Conservation (phyloP, 768 basidiomycete genomes). For the Auriscalpium orientale region DNA sequence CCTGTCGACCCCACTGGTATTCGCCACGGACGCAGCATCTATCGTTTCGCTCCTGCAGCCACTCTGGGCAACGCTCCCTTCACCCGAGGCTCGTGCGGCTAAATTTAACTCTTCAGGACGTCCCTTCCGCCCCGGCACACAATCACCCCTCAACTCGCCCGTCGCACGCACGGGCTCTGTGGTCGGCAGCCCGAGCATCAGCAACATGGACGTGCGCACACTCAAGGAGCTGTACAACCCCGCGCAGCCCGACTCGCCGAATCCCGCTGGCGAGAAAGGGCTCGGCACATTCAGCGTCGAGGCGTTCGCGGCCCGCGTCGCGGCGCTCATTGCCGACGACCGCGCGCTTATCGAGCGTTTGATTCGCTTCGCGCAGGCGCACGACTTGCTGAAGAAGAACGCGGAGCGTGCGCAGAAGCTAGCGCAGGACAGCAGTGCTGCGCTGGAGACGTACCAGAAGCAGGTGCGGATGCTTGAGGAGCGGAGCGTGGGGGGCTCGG, state of each 20-base stretch:
- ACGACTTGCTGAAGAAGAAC: conserved; percentile 87
- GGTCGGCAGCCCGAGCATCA: conserved; percentile 40
- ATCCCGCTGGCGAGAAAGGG: conserved; percentile 2
- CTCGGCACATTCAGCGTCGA: conserved; percentile 59
- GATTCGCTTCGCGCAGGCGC: conserved; percentile 79
- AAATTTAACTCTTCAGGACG: conserved; percentile 44
- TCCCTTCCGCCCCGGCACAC: conserved; percentile 34
- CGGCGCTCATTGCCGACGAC: conserved; percentile 78
- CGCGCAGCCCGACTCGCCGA: conserved; percentile 15
- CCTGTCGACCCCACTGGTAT: conserved; percentile 18
- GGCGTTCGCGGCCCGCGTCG: conserved; percentile 69
- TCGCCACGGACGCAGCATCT: conserved; percentile 40
- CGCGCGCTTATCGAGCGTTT: conserved; percentile 77
- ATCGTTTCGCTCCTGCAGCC: conserved; percentile 59
- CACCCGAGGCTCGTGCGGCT: conserved; percentile 71
- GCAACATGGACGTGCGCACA: conserved; percentile 79
- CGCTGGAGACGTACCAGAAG: conserved; percentile 85
- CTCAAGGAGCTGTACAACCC: conserved; percentile 73
- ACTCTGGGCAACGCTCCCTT: conserved; percentile 78
- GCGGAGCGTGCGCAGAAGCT: conserved; percentile 88
- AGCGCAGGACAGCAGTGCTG: conserved; percentile 70
- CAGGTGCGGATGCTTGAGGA: conserved; percentile 79
- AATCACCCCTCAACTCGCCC: conserved; percentile 17
- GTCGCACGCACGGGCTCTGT: conserved; percentile 26
- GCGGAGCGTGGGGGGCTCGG: conserved; percentile 46